These are phyloP conservation scores for Setomelanomma holmii DNA, from an alignment of 2,329 filamentous ascomycete species.

Conservation along the genomic window DNA sequence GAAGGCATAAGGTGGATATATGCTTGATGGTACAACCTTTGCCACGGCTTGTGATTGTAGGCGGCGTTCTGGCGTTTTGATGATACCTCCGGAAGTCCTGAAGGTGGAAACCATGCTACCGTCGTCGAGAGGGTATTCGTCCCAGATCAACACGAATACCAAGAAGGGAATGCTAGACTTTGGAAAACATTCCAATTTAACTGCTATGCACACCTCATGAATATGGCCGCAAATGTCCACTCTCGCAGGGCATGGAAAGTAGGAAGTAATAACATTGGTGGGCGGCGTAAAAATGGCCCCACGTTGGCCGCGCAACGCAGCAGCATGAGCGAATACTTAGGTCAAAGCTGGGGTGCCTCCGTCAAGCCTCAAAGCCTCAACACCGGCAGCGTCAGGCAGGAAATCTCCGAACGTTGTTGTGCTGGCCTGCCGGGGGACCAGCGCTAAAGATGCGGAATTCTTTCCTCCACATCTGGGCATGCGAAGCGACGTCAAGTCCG, in stretches of 20 bases:
- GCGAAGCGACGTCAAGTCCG: background rate
- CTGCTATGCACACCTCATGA: background rate
- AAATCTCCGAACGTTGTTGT: background rate
- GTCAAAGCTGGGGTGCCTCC: background rate
- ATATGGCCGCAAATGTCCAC: background rate
- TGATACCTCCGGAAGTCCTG: too few species aligned
- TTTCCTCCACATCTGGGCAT: background rate
- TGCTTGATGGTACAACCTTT: background rate
- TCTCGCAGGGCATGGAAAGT: too few species aligned
- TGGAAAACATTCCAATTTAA: too few species aligned
- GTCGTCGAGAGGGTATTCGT: too few species aligned
- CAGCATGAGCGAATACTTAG: background rate
- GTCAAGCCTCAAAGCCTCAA: background rate
- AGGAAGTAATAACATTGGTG: too few species aligned
- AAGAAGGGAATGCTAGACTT: too few species aligned
- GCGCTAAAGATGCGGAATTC: background rate
- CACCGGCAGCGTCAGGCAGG: background rate
- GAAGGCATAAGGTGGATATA: conserved; percentile 3
- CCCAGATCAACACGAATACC: too few species aligned
- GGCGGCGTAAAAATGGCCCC: too few species aligned
- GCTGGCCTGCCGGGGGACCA: background rate
- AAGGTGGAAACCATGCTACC: too few species aligned
- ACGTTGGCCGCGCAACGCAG: too few species aligned
- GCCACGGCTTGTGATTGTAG: background rate
- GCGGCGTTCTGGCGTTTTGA: conserved; percentile 7